Evolutionary conservation across 2,329 filamentous ascomycete genomes (phyloP), one percentile per base, ranked within the genome.

Genomic region (Waltergamsia citrina): DNA sequence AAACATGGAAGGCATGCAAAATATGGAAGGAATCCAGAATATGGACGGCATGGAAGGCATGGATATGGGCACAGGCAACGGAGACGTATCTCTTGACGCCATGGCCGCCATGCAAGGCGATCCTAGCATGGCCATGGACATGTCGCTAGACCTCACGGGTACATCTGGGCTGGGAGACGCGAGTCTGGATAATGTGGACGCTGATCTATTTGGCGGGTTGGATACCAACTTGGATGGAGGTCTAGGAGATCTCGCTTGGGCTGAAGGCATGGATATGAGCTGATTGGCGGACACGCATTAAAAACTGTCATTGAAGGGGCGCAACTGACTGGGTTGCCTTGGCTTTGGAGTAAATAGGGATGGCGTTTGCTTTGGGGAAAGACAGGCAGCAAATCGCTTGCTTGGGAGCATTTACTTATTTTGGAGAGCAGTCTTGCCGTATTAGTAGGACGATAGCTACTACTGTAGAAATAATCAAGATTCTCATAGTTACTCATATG

Each of bases 81-180:
- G 44, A 16, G 27, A 43, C 21, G 34, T 40, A 18, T 34, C 51
- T 11, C 48, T 69, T 12, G 61, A 65, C 31, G 57, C 59, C 12
- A 55, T 69, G 38, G 62, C 57, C 3, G 63, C 59, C 4, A 57
- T 55, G 16, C 50, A 54, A 16, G 52, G 54, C 4, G 65, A 63
- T 17, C 53, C 45, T 15, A 58, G 64, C 52, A 48, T 48, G 15
- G 47, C 59, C 35, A 59, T 73, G 48, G 65, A 73, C 36, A 47
- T 67, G n/a, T 27, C 36, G 38, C 56, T 54, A 2, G 53, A 49
- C 15, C 48, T 53, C 17, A 19, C 15, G 3, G 25, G 31, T 5
- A n/a, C 20, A 12, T 16, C 19, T 5, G 27, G 26, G 21, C 17
- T 12, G 6, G 36, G 19, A 5, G 36, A 21, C 16, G 54, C 56